Base-by-base conservation (phyloP, 352 stramenopile genomes). In the Phytophthora foliorum region DNA sequence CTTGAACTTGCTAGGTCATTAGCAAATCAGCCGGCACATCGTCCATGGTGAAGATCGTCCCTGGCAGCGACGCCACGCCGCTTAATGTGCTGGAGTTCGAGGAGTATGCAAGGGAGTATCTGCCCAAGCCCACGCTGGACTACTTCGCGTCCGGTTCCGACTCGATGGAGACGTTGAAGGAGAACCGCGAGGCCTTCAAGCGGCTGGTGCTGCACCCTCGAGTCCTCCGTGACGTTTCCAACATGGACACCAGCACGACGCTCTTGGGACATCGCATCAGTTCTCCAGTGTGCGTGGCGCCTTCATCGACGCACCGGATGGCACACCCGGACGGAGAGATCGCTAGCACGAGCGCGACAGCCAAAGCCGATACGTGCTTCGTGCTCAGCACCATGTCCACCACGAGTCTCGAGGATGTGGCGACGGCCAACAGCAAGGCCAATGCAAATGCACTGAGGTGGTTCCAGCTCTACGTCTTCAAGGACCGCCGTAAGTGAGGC, bases 391-490 rank as follows among this genome's bases (percentile, higher is more conserved):
- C 92, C 16, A 83, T 99, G 56, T 58, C 64, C 25, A 72, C 64
- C 5, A 72, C 57, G 27, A 72, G 49, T 24, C 49, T 68, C 22
- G 57, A 91, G 75, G 78, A 88, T 16, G 75, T 88, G 13, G 78
- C 78, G 14, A 60, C 69, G 57, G 88, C 78, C 16, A 90, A 80
- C 45, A 81, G 72, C 25, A 63, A 72, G 39, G 85, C 75, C 13
- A 90, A 88, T 39, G 77, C 71, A 6, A 56, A 91, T 41, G 91
- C 92, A 16, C 81, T 97, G 8, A 94, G 97, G 57, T 97, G 97
- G 64, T 98, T 96, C 69, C 95, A 99, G 73, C 83, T 98, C 36
- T 99, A 99, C 75, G 94, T 99, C 27, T 98, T 97, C 85, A 97
- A 96, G 59, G 80, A 92, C 79, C 81, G 84, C 21, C 64, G 83